These are phyloP conservation scores for Citrus medica DNA, from an alignment of 345 rosid genomes.

Conservation along the genomic window DNA sequence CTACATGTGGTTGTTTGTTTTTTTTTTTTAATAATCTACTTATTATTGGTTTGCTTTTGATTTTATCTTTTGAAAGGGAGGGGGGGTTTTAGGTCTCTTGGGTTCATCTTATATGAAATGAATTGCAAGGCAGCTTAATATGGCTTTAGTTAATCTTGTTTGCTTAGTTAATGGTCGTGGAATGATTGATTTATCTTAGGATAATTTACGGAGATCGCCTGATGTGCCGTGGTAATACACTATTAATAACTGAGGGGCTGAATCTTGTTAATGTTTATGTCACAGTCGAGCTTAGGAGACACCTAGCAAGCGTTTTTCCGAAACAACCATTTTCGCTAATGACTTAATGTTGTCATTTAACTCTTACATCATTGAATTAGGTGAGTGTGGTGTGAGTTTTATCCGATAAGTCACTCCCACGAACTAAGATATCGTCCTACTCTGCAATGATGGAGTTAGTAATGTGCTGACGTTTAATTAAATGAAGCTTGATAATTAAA, in stretches of 20 bases:
- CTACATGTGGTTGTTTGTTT: not conserved
- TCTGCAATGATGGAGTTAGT: not conserved
- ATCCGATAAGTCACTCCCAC: not conserved
- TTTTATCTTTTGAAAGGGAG: too few relatives aligned
- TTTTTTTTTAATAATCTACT: not conserved
- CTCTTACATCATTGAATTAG: not conserved
- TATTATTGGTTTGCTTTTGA: not conserved
- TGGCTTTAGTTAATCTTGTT: too few relatives aligned
- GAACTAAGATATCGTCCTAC: not conserved
- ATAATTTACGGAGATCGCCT: not conserved
- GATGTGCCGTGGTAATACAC: not conserved
- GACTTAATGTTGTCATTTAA: not conserved
- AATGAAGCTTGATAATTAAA: not conserved
- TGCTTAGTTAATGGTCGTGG: too few relatives aligned
- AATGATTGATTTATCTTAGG: too few relatives aligned
- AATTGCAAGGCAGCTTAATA: too few relatives aligned
- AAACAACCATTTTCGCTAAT: not conserved
- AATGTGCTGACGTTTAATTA: not conserved
- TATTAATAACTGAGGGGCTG: not conserved
- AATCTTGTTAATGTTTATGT: not conserved
- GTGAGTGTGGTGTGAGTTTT: not conserved
- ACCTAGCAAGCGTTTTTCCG: not conserved
- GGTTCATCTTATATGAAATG: too few relatives aligned
- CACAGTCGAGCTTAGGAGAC: too few relatives aligned
- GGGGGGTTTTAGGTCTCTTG: too few relatives aligned